A percentile compares a stretch with the other conserved stretches of the same genome.
Evolutionary conservation across 768 basidiomycete genomes (phyloP).

Genomic region (Hygrocybe punicea): DNA sequence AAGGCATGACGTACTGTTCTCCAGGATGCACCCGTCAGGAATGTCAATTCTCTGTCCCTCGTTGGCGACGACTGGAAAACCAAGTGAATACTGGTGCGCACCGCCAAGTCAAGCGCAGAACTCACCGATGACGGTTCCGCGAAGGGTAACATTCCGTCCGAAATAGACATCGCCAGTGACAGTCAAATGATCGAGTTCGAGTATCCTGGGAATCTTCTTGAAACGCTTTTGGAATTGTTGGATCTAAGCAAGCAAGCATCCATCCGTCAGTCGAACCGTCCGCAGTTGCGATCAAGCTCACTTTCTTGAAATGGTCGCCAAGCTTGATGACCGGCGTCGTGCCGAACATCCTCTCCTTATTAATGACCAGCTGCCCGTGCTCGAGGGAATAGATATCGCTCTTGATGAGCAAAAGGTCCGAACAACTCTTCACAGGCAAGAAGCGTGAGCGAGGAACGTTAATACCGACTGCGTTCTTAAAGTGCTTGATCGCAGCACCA

Average conservation of each 20-base stretch:
- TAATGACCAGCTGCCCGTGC: slow-evolving; percentile 87
- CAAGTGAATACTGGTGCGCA: not conserved
- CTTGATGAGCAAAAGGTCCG: slow-evolving; percentile 85
- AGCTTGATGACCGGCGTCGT: slow-evolving; percentile 95
- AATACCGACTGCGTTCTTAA: slow-evolving; percentile 87
- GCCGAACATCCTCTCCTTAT: slow-evolving; percentile 75
- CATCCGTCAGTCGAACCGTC: not conserved
- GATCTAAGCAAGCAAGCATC: slow-evolving; percentile 44
- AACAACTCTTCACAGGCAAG: slow-evolving; percentile 88
- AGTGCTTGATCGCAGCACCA: slow-evolving; percentile 92
- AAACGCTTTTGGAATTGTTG: slow-evolving; percentile 91
- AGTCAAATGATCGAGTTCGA: slow-evolving; percentile 92
- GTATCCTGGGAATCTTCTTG: slow-evolving; percentile 87
- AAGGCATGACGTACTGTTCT: slow-evolving; percentile 50
- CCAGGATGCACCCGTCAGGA: slow-evolving; percentile 76
- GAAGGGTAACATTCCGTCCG: slow-evolving; percentile 79
- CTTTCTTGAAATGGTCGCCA: slow-evolving; percentile 96
- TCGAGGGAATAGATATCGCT: slow-evolving; percentile 87
- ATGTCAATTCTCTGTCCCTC: slow-evolving; percentile 81
- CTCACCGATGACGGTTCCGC: slow-evolving; percentile 82
- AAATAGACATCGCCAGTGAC: slow-evolving; percentile 91
- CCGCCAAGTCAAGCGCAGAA: not conserved
- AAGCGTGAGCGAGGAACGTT: slow-evolving; percentile 94
- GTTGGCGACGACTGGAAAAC: slow-evolving; percentile 60
- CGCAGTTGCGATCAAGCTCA: slow-evolving; percentile 25